Percentiles rank a stretch among this genome's conserved stretches.
These are phyloP conservation scores for Blastobotrys petasosporus DNA, from an alignment of 1,139 yeast genomes.

Conservation along the genomic window DNA sequence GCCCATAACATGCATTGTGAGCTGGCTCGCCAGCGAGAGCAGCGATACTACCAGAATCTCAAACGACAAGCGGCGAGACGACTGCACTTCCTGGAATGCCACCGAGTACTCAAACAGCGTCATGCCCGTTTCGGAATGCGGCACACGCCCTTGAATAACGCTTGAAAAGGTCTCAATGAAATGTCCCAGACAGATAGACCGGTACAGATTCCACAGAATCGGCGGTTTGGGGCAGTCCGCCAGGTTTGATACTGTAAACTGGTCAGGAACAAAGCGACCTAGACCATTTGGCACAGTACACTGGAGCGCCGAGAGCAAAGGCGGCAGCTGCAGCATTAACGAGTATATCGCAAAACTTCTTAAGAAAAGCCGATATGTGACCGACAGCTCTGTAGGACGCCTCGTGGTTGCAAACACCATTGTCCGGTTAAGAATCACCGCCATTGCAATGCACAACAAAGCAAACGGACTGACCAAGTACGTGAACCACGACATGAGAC, in stretches of 20 bases:
- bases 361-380: constrained; percentile 30
- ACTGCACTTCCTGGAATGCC: constrained; percentile 65
- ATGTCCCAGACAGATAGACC: constrained; percentile 56
- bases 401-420: constrained; percentile 61
- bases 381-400: constrained; percentile 33
- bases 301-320: constrained; percentile 40
- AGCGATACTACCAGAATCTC: constrained; percentile 49
- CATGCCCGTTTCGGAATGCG: constrained; percentile 61
- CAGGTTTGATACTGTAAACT: constrained; percentile 11
- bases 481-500: constrained; percentile 18
- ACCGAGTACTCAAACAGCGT: constrained; percentile 69
- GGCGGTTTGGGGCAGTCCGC: constrained; percentile 34
- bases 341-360: constrained; percentile 38
- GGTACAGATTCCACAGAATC: constrained; percentile 59
- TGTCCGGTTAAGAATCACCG: constrained; percentile 58
- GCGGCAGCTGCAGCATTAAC: constrained; percentile 34
- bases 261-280: constrained; percentile 18
- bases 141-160: constrained; percentile 52
- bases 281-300: constrained; percentile 20
- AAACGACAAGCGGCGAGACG: constrained; percentile 46
- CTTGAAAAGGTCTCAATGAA: constrained; percentile 66
- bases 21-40: constrained; percentile 50
- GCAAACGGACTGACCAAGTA: constrained; percentile 48
- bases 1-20: constrained; percentile 54
- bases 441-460: constrained; percentile 54